Base-by-base conservation (phyloP, 306 rosid species). In the Dalbergia oliveri region DNA sequence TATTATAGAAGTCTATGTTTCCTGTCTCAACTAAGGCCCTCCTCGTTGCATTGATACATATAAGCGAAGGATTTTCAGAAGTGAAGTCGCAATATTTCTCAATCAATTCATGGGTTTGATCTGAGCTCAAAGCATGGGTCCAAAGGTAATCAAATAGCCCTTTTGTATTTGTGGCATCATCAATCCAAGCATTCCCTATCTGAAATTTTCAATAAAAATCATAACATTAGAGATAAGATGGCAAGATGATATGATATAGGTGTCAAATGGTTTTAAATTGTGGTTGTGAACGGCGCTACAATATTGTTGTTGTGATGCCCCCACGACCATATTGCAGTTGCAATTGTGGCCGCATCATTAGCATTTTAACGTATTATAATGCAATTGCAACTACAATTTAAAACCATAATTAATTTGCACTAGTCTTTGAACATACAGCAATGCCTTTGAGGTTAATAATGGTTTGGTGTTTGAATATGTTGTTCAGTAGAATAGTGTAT, bases 131-230 rank as follows among this genome's bases (percentile, higher is more conserved):
- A 66, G 79, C 89, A 60, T 91, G 91, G 16, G 86, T 72, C 93
- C 95, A 89, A 0, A 71, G 66, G 77, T 80, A 84, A 54, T 89
- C 95, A 39, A 7, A 72, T 6, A 15, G 3, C 14, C 93, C 89
- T 61, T 74, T 21, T 1, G 1, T 0, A 11, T 16, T 7, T 4
- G 88, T 84, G 9, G 33, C 47, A 72, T 86, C 87, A 81, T 91
- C 89, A 59, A 87, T 80, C 91, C 80, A 85, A 11, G 90, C 87
- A 76, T 91, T 89, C 41, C 95, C 93, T 33, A 86, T 78, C 95
- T 88, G 84, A 41, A 66, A 43, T 39, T 72, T 66, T 51, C 50
- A 47, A 14, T 11, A 37, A 64, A 86, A 19, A 26, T 23, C 33
- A 51, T 9, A 0, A 44, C 33, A 44, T 18, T 49, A 73, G 59